Conservation (phyloP, 202 grass and related monocot species). For the Carex arenaria region DNA sequence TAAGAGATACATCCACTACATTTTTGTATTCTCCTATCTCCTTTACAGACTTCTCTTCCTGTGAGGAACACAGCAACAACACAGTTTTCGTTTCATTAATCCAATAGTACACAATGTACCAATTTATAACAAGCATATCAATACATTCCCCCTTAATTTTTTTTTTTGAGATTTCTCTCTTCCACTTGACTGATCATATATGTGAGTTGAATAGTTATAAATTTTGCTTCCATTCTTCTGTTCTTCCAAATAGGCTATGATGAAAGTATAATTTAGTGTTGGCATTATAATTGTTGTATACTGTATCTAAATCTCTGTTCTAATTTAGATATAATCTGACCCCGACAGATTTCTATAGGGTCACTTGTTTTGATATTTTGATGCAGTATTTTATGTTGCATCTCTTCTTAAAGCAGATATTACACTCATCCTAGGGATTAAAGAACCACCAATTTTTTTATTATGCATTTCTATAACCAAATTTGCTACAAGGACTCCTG, state of each 20-base stretch:
- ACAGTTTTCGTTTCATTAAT: background rate
- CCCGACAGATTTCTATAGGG: background rate
- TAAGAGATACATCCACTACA: background rate
- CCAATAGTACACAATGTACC: background rate
- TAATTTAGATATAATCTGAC: background rate
- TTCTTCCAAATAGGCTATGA: background rate
- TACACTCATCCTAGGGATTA: background rate
- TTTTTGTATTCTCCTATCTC: background rate
- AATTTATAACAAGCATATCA: background rate
- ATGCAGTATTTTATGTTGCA: background rate
- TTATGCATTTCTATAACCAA: background rate
- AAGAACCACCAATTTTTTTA: background rate
- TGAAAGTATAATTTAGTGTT: background rate
- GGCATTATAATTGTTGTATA: background rate
- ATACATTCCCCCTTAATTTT: background rate
- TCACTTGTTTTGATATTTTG: background rate
- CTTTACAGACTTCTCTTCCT: constrained; percentile 7
- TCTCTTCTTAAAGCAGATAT: background rate
- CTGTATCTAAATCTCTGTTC: background rate
- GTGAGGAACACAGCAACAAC: background rate
- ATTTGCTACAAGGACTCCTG: background rate
- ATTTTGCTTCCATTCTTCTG: background rate
- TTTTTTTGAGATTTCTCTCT: background rate
- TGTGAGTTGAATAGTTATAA: background rate
- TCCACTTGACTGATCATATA: background rate